Conservation (phyloP, 176 grass and related monocot species). For the Aegilops longissima region DNA sequence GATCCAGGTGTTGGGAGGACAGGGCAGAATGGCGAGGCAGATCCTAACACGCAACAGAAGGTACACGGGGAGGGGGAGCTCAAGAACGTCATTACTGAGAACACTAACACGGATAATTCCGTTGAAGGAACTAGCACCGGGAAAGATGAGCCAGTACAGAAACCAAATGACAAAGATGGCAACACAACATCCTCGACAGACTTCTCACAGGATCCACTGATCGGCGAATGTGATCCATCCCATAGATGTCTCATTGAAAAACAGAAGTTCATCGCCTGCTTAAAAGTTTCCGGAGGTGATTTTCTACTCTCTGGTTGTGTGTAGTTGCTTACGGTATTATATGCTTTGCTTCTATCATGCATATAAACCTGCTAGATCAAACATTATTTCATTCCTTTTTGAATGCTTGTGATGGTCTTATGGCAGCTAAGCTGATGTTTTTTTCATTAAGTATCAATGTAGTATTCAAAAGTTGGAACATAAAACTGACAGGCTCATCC, state of each 20-base stretch:
- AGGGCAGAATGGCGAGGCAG: constrained; percentile 1
- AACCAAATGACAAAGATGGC: constrained; percentile 25
- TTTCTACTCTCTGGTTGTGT: constrained; percentile 8
- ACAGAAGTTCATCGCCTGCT: constrained; percentile 70
- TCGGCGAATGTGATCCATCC: constrained; percentile 69
- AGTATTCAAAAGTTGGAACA: background rate
- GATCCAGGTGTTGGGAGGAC: constrained; percentile 25
- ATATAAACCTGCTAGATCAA: background rate
- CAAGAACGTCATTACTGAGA: constrained; percentile 8
- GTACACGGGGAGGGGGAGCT: background rate
- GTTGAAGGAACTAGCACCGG: constrained; percentile 1
- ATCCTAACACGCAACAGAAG: constrained; percentile 25
- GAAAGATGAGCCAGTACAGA: constrained; percentile 31
- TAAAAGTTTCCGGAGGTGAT: constrained; percentile 89
- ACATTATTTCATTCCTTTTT: background rate
- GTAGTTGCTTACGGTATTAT: background rate
- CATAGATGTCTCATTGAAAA: constrained; percentile 71
- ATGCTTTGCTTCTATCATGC: constrained; percentile 6
- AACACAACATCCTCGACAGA: constrained; percentile 3
- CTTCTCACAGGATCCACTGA: constrained; percentile 42
- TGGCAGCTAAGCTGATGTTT: background rate
- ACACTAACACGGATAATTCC: constrained; percentile 40
- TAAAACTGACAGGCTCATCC: background rate
- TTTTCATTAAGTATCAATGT: background rate
- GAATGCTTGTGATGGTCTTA: background rate